Evolutionary conservation across 805 yeast genomes (phyloP), one percentile per base, ranked within the genome.

Genomic region (Jamesozyma lodderae): DNA sequence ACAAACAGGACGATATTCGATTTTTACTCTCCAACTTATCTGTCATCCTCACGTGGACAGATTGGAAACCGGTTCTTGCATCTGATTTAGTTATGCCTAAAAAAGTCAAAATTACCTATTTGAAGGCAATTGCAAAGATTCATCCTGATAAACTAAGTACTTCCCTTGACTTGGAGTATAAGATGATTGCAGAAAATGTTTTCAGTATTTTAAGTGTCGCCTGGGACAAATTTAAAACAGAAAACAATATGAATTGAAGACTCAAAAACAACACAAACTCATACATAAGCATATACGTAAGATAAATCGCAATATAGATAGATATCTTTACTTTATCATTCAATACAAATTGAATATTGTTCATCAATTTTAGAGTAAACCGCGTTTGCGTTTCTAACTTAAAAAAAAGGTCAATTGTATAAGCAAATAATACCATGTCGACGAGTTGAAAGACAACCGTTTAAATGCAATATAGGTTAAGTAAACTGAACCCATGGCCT

Each of bases 91-190:
- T 92, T 42, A 66, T 88, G 45, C 90, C 94, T 15, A 88, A 87
- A 50, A 87, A 83, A 57, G 96, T 87, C 27, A 90, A 90, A 57
- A 66, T 90, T 26, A 68, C 69, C 15, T 92, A 92, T 31, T 78
- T 92, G 87, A 84, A 81, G 59, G 86, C 96, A 4, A 85, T 92
- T 48, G 79, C 96, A 0, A 72, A 77, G 36, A 94, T 95, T 2
- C 92, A 88, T 59, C 77, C 90, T 0, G 99, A 92, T 59, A 92
- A 92, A 58, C 64, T 88, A 18, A 54, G 62, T n/a, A 59, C 62
- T 17, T 74, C 80, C 2, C 36, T 53, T 21, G 64, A 78, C 6
- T 65, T 77, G 5, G 94, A 86, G 51, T 74, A 75, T 40, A 79
- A 81, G 55, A 73, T 90, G 79, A 69, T 90, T 33, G 92, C 96